A percentile compares a stretch with the other conserved stretches of the same genome.
Conservation (phyloP, 306 rosid genomes). For the Trichosanthes cucumerina region DNA sequence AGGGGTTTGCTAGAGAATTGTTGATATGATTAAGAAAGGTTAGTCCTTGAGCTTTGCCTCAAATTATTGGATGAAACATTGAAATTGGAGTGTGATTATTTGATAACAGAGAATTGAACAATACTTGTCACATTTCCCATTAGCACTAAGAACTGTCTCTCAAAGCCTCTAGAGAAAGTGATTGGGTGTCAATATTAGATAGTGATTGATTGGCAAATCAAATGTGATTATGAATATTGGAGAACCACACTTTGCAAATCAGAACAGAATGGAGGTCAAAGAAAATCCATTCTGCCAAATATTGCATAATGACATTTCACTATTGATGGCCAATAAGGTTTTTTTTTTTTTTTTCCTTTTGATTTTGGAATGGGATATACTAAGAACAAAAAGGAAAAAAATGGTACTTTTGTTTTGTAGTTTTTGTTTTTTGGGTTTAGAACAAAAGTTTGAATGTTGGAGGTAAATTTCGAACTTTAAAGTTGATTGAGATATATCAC, state of each 20-base stretch:
- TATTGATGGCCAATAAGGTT: background rate
- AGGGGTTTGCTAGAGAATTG: background rate
- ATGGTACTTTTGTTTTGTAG: too few species aligned
- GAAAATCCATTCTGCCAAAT: background rate
- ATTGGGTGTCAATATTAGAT: background rate
- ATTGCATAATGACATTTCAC: slow-evolving; percentile 1
- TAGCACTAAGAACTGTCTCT: slow-evolving; percentile 2
- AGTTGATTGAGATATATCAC: background rate
- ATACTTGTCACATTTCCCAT: background rate
- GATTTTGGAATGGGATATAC: background rate
- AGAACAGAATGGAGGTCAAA: background rate
- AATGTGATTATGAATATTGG: background rate
- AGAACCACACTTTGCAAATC: background rate
- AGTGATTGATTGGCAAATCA: background rate
- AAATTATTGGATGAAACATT: background rate
- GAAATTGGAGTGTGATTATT: background rate
- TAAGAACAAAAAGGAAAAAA: background rate
- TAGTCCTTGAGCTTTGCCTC: background rate
- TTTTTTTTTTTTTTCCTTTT: background rate
- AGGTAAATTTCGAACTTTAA: background rate
- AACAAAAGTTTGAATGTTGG: background rate
- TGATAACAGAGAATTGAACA: background rate
- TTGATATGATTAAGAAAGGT: background rate
- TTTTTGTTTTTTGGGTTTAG: background rate
- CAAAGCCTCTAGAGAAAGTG: background rate